A percentile compares a stretch with the other conserved stretches of the same genome.
Conservation (phyloP, 371 early-diverging fungal species). For the Dichotomocladium elegans region DNA sequence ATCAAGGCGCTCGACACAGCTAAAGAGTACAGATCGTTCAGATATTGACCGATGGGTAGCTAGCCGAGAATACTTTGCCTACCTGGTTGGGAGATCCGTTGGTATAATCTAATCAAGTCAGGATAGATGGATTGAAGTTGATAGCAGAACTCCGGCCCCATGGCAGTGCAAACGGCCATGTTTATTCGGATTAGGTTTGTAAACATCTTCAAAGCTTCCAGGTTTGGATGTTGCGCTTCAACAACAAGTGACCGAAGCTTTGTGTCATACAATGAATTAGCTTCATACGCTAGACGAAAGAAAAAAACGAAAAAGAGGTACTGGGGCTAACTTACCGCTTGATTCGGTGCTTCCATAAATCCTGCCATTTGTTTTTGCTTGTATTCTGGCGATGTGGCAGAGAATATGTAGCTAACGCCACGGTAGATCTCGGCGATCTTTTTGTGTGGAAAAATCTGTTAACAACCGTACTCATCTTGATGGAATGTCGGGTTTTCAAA, state of each 20-base stretch:
- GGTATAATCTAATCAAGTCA: no score
- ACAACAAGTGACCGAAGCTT: no score
- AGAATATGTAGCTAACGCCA: constrained; percentile 85
- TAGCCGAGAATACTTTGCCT: no score
- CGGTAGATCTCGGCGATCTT: constrained; percentile 76
- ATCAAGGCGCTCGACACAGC: no score
- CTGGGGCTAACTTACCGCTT: constrained; percentile 53
- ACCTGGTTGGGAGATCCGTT: no score
- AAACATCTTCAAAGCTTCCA: not conserved
- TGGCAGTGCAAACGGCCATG: not conserved
- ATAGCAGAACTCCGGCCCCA: no score
- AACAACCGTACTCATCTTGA: not conserved
- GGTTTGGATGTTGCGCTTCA: not conserved
- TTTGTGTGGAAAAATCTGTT: not conserved
- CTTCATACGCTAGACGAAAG: no score
- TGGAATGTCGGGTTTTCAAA: constrained; percentile 13
- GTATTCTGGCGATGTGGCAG: constrained; percentile 63
- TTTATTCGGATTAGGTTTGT: not conserved
- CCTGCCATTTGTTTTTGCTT: constrained; percentile 70
- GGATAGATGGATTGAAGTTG: no score
- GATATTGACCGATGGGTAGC: no score
- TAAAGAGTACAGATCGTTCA: no score
- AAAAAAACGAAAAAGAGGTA: no score
- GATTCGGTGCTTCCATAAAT: constrained; percentile 80
- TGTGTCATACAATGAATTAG: no score